Percentiles rank a stretch among this genome's conserved stretches.
Evolutionary conservation across 2,329 filamentous ascomycete genomes (phyloP).

Genomic region (Trichoderma semiorbis): DNA sequence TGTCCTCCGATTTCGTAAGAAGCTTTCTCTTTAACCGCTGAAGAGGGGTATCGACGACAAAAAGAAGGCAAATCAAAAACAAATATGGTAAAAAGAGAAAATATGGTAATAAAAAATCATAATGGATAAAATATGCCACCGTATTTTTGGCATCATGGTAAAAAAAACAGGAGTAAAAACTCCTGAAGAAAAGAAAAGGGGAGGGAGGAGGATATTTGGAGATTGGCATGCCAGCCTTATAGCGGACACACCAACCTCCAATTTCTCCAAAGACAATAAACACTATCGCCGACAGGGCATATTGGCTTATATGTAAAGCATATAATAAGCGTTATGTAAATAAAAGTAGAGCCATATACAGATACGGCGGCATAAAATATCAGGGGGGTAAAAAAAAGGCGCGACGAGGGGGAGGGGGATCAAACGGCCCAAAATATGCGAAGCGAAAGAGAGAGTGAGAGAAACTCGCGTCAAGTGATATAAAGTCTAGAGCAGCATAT

Average conservation of each 20-base stretch:
- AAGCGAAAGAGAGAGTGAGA: constrained; percentile 5
- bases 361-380: constrained; percentile 10
- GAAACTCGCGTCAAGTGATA: constrained; percentile 10
- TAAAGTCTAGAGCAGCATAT: constrained; percentile 16
- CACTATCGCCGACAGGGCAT: constrained; percentile 33
- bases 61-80: constrained; percentile 1
- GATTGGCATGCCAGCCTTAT: background rate
- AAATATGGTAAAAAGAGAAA: background rate
- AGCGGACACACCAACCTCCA: background rate
- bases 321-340: constrained; percentile 24
- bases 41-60: constrained; percentile 24
- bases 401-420: background rate
- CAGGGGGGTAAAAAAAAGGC: background rate
- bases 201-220: background rate
- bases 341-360: constrained; percentile 14
- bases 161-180: background rate
- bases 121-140: background rate
- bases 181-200: background rate
- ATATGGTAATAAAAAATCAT: background rate
- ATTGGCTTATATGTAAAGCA: constrained; percentile 27
- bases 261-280: constrained; percentile 30
- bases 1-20: constrained; percentile 16
- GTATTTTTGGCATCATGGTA: background rate
- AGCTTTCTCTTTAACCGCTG: constrained; percentile 20
- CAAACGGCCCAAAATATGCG: background rate